Base-by-base conservation (phyloP, 768 basidiomycete species). In the Mycena pura region DNA sequence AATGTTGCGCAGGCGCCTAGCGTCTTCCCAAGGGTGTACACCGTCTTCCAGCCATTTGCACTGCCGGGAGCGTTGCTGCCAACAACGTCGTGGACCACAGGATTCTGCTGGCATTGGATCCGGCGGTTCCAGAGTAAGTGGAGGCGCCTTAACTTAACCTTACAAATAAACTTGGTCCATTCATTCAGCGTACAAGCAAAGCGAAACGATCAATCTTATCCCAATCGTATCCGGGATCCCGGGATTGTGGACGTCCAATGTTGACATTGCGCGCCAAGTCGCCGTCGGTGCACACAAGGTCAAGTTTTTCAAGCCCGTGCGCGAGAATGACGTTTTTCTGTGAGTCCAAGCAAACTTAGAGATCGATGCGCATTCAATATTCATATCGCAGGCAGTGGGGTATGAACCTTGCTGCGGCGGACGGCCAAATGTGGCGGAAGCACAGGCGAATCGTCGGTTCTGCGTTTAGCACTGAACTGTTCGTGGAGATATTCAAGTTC, bases 211-310 rank as follows among this genome's bases (percentile, higher is more conserved):
- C 25, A 62, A 68, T 19, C 38, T 73, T 6, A 61, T 74, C 7
- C 68, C 73, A 3, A 44, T 70, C 15, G 5, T 84, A 0, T 57
- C 65, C 0, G 82, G 82, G 0, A 53, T 59, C 6, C 72, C 80
- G 1, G 67, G 67, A 0, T 68, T 83, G 22, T 81, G 77, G 62
- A 81, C 80, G 3, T 73, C 78, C 15, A 84, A 82, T 56, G 58
- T 84, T 21, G 80, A 84, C 39, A 77, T 84, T 6, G 78, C 74
- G 11, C 75, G 81, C 7, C 83, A 84, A 68, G 74, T 83, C 17
- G 68, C 72, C 6, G 69, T 65, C 1, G 81, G 80, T 5, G 77
- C 76, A 2, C 74, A 76, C 31, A 79, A 77, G 47, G 72, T 73
- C 1, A 74, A 66, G 46, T 83, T 79, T 45, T 52, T 76, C 40